phyloP scores from a whole-genome alignment of 345 rosid genomes.

The Punica granatum region DNA sequence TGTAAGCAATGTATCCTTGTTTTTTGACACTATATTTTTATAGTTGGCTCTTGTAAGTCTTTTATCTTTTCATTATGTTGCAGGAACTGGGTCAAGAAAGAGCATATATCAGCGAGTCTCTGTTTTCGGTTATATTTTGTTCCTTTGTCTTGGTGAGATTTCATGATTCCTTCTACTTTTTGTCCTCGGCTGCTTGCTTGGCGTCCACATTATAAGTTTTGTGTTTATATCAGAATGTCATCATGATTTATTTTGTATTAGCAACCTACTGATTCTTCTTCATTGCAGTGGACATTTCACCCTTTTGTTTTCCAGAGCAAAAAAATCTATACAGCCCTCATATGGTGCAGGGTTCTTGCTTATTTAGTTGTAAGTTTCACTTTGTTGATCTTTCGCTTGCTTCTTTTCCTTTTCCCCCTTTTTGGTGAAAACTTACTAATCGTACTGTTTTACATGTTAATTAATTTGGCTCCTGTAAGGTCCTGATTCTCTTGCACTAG shows the following conservation, averaged over 20 bases:
- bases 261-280: slow-evolving; percentile 6
- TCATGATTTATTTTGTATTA: neutral
- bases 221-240: neutral
- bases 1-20: slow-evolving; percentile 26
- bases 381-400: neutral
- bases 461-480: neutral
- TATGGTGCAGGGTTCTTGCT: slow-evolving; percentile 77
- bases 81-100: slow-evolving; percentile 69
- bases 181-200: no score
- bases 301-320: slow-evolving; percentile 67
- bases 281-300: slow-evolving; percentile 73
- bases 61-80: slow-evolving; percentile 7
- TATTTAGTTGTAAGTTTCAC: slow-evolving; percentile 60
- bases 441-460: no score
- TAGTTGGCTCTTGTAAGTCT: neutral
- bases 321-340: slow-evolving; percentile 63
- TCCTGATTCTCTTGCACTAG: neutral
- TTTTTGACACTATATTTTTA: neutral
- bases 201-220: neutral
- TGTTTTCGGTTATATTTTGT: slow-evolving; percentile 47
- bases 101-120: slow-evolving; percentile 56
- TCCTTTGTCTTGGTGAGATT: slow-evolving; percentile 53
- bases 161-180: neutral
- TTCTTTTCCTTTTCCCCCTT: no score
- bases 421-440: neutral